Evolutionary conservation across 2,329 filamentous ascomycete genomes (phyloP).

Genomic region (Aspergillus vadensis): DNA sequence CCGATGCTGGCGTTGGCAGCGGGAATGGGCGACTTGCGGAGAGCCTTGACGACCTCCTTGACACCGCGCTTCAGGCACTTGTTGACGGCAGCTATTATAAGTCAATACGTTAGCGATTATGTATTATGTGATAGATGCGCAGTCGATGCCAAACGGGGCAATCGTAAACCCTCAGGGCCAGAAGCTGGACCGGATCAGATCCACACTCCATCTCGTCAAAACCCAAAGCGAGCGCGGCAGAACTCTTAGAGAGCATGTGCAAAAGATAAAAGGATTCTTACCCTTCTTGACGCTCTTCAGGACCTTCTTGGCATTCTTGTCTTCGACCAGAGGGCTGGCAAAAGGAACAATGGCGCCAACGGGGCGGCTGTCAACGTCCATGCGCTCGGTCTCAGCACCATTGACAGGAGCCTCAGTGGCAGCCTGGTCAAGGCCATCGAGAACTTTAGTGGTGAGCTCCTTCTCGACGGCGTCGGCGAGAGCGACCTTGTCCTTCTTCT

Average conservation of each 20-base stretch:
- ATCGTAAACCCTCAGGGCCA: not conserved
- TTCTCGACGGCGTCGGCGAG: slow-evolving; percentile 45
- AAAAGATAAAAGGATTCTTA: slow-evolving; percentile 26
- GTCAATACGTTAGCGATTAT: slow-evolving; percentile 21
- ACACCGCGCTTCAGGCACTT: slow-evolving; percentile 96
- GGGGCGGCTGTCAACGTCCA: slow-evolving; percentile 36
- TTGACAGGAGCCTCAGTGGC: slow-evolving; percentile 24
- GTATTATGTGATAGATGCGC: not conserved
- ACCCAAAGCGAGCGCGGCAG: not conserved
- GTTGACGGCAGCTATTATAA: slow-evolving; percentile 76
- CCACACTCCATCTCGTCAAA: not conserved
- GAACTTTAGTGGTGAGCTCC: slow-evolving; percentile 40
- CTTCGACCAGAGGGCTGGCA: slow-evolving; percentile 53
- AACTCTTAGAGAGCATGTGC: not conserved
- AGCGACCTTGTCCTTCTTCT: slow-evolving; percentile 45
- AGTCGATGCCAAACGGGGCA: not conserved
- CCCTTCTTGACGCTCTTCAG: slow-evolving; percentile 56
- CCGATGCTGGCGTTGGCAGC: slow-evolving; percentile 64
- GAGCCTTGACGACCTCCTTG: slow-evolving; percentile 97
- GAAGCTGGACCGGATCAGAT: not conserved
- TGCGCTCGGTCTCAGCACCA: slow-evolving; percentile 30
- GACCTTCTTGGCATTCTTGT: slow-evolving; percentile 55
- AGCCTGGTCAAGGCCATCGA: slow-evolving; percentile 40
- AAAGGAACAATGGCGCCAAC: slow-evolving; percentile 53
- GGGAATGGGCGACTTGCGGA: slow-evolving; percentile 82